Evolutionary conservation across 1,284 basidiomycete species (phyloP).

Genomic region (Cutaneotrichosporon dermatis): DNA sequence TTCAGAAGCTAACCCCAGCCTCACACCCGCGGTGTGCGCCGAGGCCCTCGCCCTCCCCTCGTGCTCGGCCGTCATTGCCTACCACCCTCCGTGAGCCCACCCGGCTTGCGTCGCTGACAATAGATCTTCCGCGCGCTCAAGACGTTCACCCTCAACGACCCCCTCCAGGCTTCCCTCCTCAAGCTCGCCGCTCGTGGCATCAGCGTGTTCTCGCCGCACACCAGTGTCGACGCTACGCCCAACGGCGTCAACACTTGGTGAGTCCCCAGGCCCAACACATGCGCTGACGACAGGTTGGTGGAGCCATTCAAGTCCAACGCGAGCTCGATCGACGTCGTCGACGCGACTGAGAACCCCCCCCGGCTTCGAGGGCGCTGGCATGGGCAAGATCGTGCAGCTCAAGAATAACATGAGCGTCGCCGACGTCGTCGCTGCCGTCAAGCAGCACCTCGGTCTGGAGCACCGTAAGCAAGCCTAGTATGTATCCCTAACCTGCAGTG

Average conservation of each 20-base stretch:
- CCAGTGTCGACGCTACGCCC: constrained; percentile 71
- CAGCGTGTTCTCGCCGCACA: constrained; percentile 83
- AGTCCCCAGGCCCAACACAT: constrained; percentile 16
- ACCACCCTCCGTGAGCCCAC: constrained; percentile 63
- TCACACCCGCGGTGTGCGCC: constrained; percentile 69
- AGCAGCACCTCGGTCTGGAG: constrained; percentile 61
- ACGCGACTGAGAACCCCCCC: constrained; percentile 23
- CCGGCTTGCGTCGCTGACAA: not conserved
- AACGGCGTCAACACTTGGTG: constrained; percentile 80
- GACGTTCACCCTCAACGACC: constrained; percentile 69
- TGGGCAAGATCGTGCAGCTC: constrained; percentile 65
- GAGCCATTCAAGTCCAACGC: constrained; percentile 33
- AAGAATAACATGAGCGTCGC: constrained; percentile 46
- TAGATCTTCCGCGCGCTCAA: constrained; percentile 74
- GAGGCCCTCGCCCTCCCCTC: constrained; percentile 64
- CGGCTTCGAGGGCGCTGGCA: constrained; percentile 54
- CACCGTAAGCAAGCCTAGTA: constrained; percentile 53
- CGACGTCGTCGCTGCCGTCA: constrained; percentile 63
- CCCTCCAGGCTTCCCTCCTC: constrained; percentile 75
- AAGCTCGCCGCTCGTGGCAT: constrained; percentile 74
- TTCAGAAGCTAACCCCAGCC: constrained; percentile 50
- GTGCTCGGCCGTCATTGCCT: constrained; percentile 68
- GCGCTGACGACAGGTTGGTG: constrained; percentile 32
- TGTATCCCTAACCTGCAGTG: constrained; percentile 54
- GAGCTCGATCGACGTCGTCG: constrained; percentile 25